Evolutionary conservation across 257 asterid species (phyloP), one percentile per base, ranked within the genome.

Genomic region (Jaltomata sinuosa): DNA sequence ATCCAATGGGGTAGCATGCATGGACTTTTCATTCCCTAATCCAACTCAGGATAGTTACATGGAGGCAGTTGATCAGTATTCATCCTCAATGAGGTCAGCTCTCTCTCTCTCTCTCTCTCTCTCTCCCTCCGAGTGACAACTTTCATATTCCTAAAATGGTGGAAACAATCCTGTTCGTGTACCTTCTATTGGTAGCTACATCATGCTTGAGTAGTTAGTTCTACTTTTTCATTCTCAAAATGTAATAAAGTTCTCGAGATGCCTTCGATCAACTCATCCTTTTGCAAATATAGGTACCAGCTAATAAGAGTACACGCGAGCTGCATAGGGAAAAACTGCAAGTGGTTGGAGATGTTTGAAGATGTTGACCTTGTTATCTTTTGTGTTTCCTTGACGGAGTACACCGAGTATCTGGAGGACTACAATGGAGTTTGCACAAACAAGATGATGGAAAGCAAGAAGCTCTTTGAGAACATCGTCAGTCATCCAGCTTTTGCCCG

Each of bases 261-360:
- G 18, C 34, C 27, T 76, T 47, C 61, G 10, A 18, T 76, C 25
- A 49, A 76, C 81, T 76, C 27, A 27, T 71, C 74, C 47, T 53
- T 72, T 52, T 87, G n/a, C 81, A 34, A 27, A 53, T 89, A 89
- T 91, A 95, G 98, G 86, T 91, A 87, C 87, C 94, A 95, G 85
- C 97, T 97, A 82, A 95, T 90, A 62, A 89, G 98, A 87, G 97
- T 87, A 50, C 91, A 87, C 3, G 69, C 91, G 6, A 93, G 91
- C 90, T 91, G 92, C 90, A 94, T 97, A 1, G 97, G 98, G 88
- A 91, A 87, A 76, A 91, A 94, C 61, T 92, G 98, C 96, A 97
- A 91, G 88, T 92, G 97, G 96, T 83, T 97, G 89, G 95, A 90
- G 64, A 95, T 97, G 98, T 97, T 97, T 49, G 98, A 94, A 86